Conservation (phyloP, 805 yeast genomes). For the Metschnikowia corniflorae region DNA sequence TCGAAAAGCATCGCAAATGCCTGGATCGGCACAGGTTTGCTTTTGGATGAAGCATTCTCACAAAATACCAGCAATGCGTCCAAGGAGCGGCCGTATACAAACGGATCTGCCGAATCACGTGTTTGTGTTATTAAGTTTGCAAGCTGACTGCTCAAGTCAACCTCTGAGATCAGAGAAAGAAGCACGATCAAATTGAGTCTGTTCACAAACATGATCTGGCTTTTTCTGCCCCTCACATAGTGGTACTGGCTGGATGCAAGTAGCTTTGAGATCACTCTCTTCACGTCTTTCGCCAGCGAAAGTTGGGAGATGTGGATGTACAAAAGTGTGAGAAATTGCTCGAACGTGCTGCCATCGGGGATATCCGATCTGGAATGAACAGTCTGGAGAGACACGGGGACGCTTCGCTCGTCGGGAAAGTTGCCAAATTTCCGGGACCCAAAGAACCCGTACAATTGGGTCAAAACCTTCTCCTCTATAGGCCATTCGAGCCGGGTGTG, state of each 20-base stretch:
- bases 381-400: conserved; percentile 22
- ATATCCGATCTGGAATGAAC: conserved; percentile 27
- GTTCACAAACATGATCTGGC: conserved; percentile 33
- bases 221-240: conserved; percentile 25
- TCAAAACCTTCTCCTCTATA: conserved; percentile 32
- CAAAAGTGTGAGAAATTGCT: conserved; percentile 33
- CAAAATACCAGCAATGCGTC: conserved; percentile 20
- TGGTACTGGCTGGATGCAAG: conserved; percentile 36
- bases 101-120: conserved; percentile 21
- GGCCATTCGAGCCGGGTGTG: conserved; percentile 29
- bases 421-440: conserved; percentile 34
- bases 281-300: conserved; percentile 21
- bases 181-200: conserved; percentile 35
- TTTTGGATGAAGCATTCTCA: conserved; percentile 16
- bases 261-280: conserved; percentile 32
- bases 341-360: conserved; percentile 28
- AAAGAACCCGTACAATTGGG: conserved; percentile 27
- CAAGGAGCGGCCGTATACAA: conserved; percentile 21
- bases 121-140: conserved; percentile 25
- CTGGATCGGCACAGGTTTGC: conserved; percentile 19
- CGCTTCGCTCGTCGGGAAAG: conserved; percentile 31
- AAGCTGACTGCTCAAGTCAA: conserved; percentile 31
- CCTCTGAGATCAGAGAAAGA: conserved; percentile 32
- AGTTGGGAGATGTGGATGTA: conserved; percentile 31
- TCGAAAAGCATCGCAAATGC: conserved; percentile 18